phyloP scores from a whole-genome alignment of 768 basidiomycete genomes.

The Suillus discolor region DNA sequence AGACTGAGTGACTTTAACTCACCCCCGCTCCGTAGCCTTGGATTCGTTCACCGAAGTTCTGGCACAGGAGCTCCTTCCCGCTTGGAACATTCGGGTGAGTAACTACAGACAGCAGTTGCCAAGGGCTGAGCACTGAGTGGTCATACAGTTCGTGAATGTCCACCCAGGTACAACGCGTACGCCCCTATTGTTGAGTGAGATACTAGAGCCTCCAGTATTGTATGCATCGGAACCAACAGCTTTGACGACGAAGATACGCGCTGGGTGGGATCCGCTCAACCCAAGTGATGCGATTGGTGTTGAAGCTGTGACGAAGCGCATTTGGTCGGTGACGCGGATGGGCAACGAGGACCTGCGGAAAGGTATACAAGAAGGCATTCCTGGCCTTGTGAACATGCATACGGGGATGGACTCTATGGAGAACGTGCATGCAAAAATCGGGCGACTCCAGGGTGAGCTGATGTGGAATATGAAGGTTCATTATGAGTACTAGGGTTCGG shows the following conservation, averaged over 20 bases:
- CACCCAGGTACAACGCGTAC: neutral
- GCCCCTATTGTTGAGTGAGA: neutral
- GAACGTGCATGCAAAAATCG: too few relatives aligned
- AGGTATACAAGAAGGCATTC: neutral
- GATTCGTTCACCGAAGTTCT: conserved; percentile 34
- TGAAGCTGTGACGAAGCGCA: neutral
- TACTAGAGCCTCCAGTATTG: neutral
- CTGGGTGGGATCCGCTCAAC: neutral
- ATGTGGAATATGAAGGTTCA: too few relatives aligned
- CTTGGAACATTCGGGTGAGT: conserved; percentile 37
- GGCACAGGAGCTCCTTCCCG: conserved; percentile 33
- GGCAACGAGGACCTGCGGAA: neutral
- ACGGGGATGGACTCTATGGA: too few relatives aligned
- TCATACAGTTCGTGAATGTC: neutral
- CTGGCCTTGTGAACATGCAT: too few relatives aligned
- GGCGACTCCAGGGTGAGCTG: too few relatives aligned
- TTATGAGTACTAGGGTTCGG: too few relatives aligned
- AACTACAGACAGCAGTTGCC: neutral
- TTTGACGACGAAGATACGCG: neutral
- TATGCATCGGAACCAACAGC: neutral
- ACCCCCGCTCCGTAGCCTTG: conserved; percentile 23
- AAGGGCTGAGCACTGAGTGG: neutral
- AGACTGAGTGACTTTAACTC: neutral
- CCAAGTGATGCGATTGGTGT: neutral
- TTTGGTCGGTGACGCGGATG: neutral